Evolutionary conservation across 228 moss, liverwort and hornwort species (phyloP).

Genomic region (Sphagnum fallax): DNA sequence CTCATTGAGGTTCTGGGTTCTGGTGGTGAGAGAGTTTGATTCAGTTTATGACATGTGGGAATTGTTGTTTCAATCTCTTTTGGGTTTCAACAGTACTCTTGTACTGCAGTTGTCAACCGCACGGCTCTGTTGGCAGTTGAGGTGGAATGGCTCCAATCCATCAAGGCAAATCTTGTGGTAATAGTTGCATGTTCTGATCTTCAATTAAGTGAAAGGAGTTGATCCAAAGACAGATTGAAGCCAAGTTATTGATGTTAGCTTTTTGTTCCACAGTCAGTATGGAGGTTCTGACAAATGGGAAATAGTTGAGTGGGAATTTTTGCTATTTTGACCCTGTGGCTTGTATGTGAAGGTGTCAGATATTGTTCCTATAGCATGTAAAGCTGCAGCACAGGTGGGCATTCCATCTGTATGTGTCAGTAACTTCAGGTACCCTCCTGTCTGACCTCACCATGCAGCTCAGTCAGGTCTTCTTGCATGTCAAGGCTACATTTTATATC

Average conservation of each 20-base stretch:
- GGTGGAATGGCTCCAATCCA: conserved; percentile 66
- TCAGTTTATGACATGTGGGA: neutral
- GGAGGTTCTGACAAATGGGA: too few relatives aligned
- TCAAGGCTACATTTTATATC: too few relatives aligned
- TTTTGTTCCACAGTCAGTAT: too few relatives aligned
- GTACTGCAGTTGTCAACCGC: conserved; percentile 66
- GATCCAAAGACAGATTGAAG: too few relatives aligned
- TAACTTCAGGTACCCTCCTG: conserved; percentile 60
- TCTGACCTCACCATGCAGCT: neutral
- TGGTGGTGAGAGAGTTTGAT: neutral
- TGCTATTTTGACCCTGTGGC: neutral
- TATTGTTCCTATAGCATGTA: conserved; percentile 83
- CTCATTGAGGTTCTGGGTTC: neutral
- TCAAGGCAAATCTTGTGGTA: conserved; percentile 64
- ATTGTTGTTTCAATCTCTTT: neutral
- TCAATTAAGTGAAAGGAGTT: too few relatives aligned
- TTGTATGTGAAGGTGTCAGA: conserved; percentile 58
- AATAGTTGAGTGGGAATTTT: too few relatives aligned
- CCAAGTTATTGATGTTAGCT: too few relatives aligned
- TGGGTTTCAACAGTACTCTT: conserved; percentile 42
- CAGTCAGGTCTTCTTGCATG: too few relatives aligned
- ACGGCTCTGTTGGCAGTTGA: conserved; percentile 54
- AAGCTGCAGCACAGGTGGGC: conserved; percentile 66
- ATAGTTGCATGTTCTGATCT: neutral
- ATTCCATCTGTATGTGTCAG: conserved; percentile 74